Conservation (phyloP, 495 filamentous ascomycete species). For the Platismatia glauca region DNA sequence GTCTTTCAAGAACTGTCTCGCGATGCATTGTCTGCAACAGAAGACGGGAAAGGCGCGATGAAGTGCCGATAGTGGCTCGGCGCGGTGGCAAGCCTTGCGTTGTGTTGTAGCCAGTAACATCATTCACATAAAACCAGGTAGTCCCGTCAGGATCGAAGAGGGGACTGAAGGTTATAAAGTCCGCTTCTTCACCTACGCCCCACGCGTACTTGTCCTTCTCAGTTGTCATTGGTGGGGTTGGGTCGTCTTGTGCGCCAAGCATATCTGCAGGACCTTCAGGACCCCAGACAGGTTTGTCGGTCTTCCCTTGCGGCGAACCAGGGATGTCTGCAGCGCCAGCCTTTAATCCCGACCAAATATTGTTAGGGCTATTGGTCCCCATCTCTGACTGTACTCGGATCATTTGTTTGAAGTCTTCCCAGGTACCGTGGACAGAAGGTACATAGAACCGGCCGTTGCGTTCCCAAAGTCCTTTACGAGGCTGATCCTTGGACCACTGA, state of each 20-base stretch:
- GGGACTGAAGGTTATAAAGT: conserved; percentile 88
- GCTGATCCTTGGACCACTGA: conserved; percentile 71
- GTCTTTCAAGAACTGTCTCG: conserved; percentile 70
- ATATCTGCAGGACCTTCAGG: conserved; percentile 67
- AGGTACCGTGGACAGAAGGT: conserved; percentile 75
- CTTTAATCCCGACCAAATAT: conserved; percentile 52
- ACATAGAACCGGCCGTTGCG: conserved; percentile 87
- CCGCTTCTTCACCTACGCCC: conserved; percentile 89
- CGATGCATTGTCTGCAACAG: conserved; percentile 82
- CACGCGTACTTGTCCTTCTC: conserved; percentile 75
- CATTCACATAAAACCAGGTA: conserved; percentile 76
- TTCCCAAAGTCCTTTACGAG: conserved; percentile 89
- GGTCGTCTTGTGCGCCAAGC: conserved; percentile 59
- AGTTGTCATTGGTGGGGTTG: conserved; percentile 58
- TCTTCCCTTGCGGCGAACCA: conserved; percentile 39
- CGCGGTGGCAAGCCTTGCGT: conserved; percentile 61
- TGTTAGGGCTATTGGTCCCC: conserved; percentile 64
- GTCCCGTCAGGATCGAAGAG: conserved; percentile 87
- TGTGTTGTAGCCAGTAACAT: conserved; percentile 83
- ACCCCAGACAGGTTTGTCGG: conserved; percentile 77
- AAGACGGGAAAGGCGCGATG: conserved; percentile 70
- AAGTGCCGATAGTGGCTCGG: conserved; percentile 80
- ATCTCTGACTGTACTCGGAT: conserved; percentile 82
- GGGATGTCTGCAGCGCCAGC: conserved; percentile 34
- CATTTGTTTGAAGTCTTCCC: conserved; percentile 90